Base-by-base conservation (phyloP, 495 filamentous ascomycete species). In the Bryoglossum gracile region DNA sequence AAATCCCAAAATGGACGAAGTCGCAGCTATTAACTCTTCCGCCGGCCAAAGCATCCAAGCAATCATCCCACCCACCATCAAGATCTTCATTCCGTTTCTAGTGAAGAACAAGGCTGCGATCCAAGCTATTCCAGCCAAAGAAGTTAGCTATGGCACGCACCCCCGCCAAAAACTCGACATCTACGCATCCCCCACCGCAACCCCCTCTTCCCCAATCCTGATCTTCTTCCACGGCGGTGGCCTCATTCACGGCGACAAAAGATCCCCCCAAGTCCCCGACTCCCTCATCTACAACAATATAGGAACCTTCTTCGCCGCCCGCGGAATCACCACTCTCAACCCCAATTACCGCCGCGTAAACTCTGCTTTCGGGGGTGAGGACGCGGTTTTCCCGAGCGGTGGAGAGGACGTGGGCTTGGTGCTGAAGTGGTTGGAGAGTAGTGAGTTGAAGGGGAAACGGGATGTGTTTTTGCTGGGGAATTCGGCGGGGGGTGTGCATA, bases 201-300 rank as follows among this genome's bases (percentile, higher is more conserved):
- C 23, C 24, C 5, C 28, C 9, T 16, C 37, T 16, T 40, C 54
- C 17, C 57, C 63, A 17, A 64, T 73, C 8, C 61, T 73, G 43
- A 41, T 70, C 11, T 73, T 68, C 56, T 37, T 69, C 8, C 66
- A 73, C 46, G 69, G 69, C 16, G 69, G 69, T 37, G 69, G 69
- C 24, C 59, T 71, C 26, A 54, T 63, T 10, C 17, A 53, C 35
- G 69, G 69, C 6, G 47, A 56, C 22, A 63, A 59, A 28, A 62
- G 62, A 21, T 54, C 60, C 9, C 57, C 63, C 21, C 35, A 47
- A 4, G 57, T 59, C 16, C 54, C 62, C 0, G 56, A 62, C 11
- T 54, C 58, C 6, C 38, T 73, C 18, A 46, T 67, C 0, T 68
- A 67, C 38, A 47, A 50, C 16, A 72, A 71, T 39, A 33, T 71